phyloP scores from a whole-genome alignment of 148 eudicot species.

The Arbutus unedo region DNA sequence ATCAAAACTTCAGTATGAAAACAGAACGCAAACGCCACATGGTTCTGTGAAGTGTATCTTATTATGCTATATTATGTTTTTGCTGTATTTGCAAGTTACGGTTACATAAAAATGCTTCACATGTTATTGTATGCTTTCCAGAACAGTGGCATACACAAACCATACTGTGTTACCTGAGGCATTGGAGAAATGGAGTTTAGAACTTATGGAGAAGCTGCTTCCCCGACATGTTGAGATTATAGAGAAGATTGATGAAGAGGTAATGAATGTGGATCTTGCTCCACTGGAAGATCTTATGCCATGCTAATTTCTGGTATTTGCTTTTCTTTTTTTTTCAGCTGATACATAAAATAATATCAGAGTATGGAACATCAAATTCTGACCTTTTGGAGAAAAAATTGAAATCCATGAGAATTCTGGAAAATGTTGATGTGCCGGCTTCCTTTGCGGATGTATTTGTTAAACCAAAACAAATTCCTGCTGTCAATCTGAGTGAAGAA shows the following conservation, averaged over 20 bases:
- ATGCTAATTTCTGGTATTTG: slow-evolving; percentile 13
- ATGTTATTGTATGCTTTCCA: slow-evolving; percentile 25
- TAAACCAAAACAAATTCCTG: slow-evolving; percentile 38
- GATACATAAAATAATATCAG: slow-evolving; percentile 55
- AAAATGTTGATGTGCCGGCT: slow-evolving; percentile 76
- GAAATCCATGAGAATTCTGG: slow-evolving; percentile 77
- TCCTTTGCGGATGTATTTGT: slow-evolving; percentile 49
- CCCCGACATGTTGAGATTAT: slow-evolving; percentile 97
- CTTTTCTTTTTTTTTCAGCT: slow-evolving; percentile 46
- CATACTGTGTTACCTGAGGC: slow-evolving; percentile 98
- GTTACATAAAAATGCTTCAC: slow-evolving; percentile 7
- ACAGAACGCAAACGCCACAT: not conserved
- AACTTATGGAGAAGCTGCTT: slow-evolving; percentile 75
- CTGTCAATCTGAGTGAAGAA: slow-evolving; percentile 32
- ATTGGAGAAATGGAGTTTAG: slow-evolving; percentile 96
- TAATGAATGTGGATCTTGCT: slow-evolving; percentile 17
- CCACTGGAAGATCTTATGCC: not conserved
- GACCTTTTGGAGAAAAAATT: slow-evolving; percentile 68
- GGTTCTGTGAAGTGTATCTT: not conserved
- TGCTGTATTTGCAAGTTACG: not conserved
- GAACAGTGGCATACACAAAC: slow-evolving; percentile 96
- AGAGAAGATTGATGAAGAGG: slow-evolving; percentile 85
- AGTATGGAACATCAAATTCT: slow-evolving; percentile 71
- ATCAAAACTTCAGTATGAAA: not conserved
- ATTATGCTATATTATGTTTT: too few relatives aligned